Conservation (phyloP, 768 basidiomycete genomes). For the Suillus luteus region DNA sequence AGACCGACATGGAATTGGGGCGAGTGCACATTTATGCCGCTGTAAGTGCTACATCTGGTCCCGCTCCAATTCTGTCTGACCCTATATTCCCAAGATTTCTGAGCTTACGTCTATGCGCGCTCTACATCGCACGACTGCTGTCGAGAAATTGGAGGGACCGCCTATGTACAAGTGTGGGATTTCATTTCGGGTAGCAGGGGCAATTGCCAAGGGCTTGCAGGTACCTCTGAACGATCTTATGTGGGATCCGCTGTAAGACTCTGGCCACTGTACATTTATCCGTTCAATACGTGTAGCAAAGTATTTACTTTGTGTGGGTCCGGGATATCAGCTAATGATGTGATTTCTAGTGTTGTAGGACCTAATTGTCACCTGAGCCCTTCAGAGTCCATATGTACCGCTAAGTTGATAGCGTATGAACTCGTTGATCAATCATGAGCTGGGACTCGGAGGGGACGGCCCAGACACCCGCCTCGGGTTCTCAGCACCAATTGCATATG, state of each 20-base stretch:
- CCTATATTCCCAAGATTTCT: constrained; percentile 48
- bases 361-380: neutral
- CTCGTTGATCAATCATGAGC: neutral
- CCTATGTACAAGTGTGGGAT: constrained; percentile 76
- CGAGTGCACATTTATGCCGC: constrained; percentile 59
- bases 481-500: neutral
- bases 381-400: too few relatives aligned
- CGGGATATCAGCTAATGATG: neutral
- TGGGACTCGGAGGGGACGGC: too few relatives aligned
- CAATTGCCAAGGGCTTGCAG: constrained; percentile 59
- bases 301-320: neutral
- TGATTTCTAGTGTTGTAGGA: neutral
- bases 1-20: constrained; percentile 72
- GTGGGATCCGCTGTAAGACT: constrained; percentile 53
- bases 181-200: constrained; percentile 55
- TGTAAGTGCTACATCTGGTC: constrained; percentile 42
- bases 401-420: neutral
- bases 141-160: constrained; percentile 67
- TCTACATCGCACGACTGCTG: constrained; percentile 61
- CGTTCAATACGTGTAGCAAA: neutral
- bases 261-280: neutral
- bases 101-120: constrained; percentile 67
- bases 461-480: neutral
- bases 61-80: constrained; percentile 8
- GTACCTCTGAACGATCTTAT: constrained; percentile 65